phyloP scores from a whole-genome alignment of 805 yeast species.

The Candida easanensis region DNA sequence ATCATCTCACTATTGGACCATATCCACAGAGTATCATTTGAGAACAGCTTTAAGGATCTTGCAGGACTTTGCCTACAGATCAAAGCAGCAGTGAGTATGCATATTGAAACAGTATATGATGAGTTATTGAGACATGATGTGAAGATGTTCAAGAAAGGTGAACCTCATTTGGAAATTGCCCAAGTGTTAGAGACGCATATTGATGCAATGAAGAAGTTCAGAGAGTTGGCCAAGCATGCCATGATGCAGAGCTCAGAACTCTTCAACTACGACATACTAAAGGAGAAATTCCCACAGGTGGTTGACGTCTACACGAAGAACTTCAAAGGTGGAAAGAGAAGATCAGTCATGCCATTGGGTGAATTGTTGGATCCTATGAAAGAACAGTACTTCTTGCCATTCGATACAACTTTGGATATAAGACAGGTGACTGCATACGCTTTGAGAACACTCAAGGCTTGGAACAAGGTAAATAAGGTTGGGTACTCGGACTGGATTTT shows the following conservation, averaged over 20 bases:
- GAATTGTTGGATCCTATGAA: background rate
- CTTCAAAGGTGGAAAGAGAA: background rate
- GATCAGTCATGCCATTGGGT: background rate
- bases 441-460: background rate
- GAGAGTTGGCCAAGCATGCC: constrained; percentile 8
- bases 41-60: constrained; percentile 8
- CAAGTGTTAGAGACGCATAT: constrained; percentile 6
- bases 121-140: constrained; percentile 13
- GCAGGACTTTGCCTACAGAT: constrained; percentile 19
- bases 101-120: constrained; percentile 12
- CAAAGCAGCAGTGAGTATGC: constrained; percentile 17
- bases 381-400: background rate
- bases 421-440: background rate
- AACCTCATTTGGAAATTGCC: background rate
- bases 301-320: constrained; percentile 2
- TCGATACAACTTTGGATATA: background rate
- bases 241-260: constrained; percentile 9
- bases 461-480: background rate
- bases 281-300: constrained; percentile 12
- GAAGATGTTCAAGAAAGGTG: constrained; percentile 1
- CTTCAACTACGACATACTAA: constrained; percentile 14
- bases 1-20: constrained; percentile 15
- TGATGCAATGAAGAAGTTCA: constrained; percentile 8
- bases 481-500: background rate
- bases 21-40: constrained; percentile 6